Evolutionary conservation across 768 basidiomycete genomes (phyloP).

Genomic region (Suillus spraguei): DNA sequence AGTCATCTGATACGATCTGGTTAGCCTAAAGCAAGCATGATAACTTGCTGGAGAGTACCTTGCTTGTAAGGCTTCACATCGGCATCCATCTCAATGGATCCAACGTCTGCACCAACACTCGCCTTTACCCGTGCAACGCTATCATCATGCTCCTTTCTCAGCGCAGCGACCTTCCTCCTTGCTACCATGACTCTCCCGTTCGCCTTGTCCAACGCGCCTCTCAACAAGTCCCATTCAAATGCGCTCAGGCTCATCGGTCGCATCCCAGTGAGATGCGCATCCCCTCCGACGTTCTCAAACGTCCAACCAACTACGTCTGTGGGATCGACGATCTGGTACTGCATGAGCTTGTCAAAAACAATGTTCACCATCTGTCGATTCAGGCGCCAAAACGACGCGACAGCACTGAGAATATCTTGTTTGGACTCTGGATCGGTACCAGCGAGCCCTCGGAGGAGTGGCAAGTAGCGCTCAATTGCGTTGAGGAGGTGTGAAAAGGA

Average conservation of each 20-base stretch:
- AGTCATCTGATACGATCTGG: constrained; percentile 38
- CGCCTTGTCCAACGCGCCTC: constrained; percentile 84
- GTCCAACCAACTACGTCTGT: constrained; percentile 88
- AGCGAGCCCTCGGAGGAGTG: constrained; percentile 68
- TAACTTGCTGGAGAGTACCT: constrained; percentile 12
- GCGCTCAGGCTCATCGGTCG: constrained; percentile 46
- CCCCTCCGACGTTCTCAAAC: constrained; percentile 59
- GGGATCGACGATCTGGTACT: constrained; percentile 97
- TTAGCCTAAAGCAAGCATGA: constrained; percentile 6
- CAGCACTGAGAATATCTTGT: constrained; percentile 68
- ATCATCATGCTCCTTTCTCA: constrained; percentile 91
- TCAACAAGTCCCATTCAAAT: constrained; percentile 86
- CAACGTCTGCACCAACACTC: constrained; percentile 50
- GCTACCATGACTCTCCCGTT: constrained; percentile 86
- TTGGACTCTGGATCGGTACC: constrained; percentile 58
- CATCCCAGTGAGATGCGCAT: constrained; percentile 40
- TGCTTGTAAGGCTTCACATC: constrained; percentile 65
- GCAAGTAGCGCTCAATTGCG: constrained; percentile 93
- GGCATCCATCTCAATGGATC: constrained; percentile 68
- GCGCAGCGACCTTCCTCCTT: constrained; percentile 65
- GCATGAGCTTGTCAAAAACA: constrained; percentile 97
- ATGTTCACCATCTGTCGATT: constrained; percentile 88
- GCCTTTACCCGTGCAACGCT: constrained; percentile 77
- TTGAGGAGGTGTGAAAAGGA: constrained; percentile 98
- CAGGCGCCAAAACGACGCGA: constrained; percentile 79